These are phyloP conservation scores for Tetrastigma voinierianum DNA, from an alignment of 164 flowering plant species.

Conservation along the genomic window DNA sequence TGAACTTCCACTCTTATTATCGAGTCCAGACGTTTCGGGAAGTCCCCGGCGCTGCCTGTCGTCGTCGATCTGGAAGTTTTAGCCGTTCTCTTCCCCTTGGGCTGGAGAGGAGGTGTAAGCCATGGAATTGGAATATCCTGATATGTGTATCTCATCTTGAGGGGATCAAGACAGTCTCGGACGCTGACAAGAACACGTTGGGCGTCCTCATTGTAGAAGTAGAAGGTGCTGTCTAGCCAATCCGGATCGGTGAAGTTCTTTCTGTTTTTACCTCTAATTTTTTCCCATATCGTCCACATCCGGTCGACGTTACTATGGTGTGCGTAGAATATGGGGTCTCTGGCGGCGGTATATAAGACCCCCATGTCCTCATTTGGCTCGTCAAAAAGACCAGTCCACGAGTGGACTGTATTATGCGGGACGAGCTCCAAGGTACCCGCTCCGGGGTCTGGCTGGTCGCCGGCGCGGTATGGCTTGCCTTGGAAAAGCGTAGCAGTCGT, in stretches of 20 bases:
- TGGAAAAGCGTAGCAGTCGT: slow-evolving; percentile 36
- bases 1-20: slow-evolving; percentile 25
- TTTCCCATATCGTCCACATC: slow-evolving; percentile 64
- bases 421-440: slow-evolving; percentile 44
- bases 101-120: slow-evolving; percentile 20
- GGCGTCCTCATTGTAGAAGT: slow-evolving; percentile 48
- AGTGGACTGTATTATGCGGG: slow-evolving; percentile 46
- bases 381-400: slow-evolving; percentile 38
- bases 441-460: slow-evolving; percentile 17
- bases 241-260: slow-evolving; percentile 40
- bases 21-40: slow-evolving; percentile 32
- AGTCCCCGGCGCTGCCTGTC: background rate
- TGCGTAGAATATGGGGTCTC: slow-evolving; percentile 60
- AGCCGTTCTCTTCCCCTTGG: slow-evolving; percentile 18
- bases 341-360: slow-evolving; percentile 60
- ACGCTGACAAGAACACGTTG: slow-evolving; percentile 45
- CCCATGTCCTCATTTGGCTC: slow-evolving; percentile 72
- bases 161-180: slow-evolving; percentile 43
- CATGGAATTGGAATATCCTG: slow-evolving; percentile 59
- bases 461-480: slow-evolving; percentile 46
- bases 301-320: slow-evolving; percentile 67
- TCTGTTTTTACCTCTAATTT: slow-evolving; percentile 31
- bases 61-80: too few relatives aligned
- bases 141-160: slow-evolving; percentile 42
- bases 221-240: slow-evolving; percentile 32